phyloP scores from a whole-genome alignment of 2,329 filamentous ascomycete species.

The Ceratocystis alfenasii region DNA sequence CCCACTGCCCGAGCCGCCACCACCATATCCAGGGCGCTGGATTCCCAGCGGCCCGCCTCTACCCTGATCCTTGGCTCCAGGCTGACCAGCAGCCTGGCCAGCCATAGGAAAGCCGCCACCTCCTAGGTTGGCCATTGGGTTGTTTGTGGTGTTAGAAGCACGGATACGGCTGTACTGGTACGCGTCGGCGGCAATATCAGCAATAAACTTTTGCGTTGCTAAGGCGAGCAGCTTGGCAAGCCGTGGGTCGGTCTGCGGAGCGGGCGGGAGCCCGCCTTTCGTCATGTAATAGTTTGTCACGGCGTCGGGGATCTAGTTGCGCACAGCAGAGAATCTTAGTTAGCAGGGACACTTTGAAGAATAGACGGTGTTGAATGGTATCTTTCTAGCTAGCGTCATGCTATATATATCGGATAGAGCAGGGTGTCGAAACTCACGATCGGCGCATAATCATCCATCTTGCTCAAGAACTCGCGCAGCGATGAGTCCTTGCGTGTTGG shows the following conservation, averaged over 20 bases:
- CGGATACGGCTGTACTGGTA: slow-evolving; percentile 97
- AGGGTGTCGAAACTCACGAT: slow-evolving; percentile 54
- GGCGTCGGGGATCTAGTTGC: slow-evolving; percentile 75
- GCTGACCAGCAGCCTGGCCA: slow-evolving; percentile 46
- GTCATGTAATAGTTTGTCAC: slow-evolving; percentile 98
- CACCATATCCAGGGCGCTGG: slow-evolving; percentile 68
- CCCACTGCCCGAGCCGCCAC: slow-evolving; percentile 75
- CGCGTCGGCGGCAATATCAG: slow-evolving; percentile 90
- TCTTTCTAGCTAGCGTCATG: neutral
- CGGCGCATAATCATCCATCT: slow-evolving; percentile 97
- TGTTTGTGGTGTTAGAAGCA: slow-evolving; percentile 77
- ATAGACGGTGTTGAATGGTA: too few species aligned
- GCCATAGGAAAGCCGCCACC: slow-evolving; percentile 57
- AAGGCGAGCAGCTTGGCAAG: slow-evolving; percentile 88
- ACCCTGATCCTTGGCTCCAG: slow-evolving; percentile 45
- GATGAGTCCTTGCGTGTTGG: slow-evolving; percentile 83
- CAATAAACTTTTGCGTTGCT: slow-evolving; percentile 98
- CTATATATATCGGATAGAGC: too few species aligned
- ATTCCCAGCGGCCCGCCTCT: slow-evolving; percentile 54
- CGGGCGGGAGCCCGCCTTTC: slow-evolving; percentile 83
- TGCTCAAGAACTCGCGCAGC: slow-evolving; percentile 79
- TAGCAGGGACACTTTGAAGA: neutral
- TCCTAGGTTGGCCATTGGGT: slow-evolving; percentile 78
- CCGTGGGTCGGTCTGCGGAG: slow-evolving; percentile 77
- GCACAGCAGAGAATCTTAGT: neutral